These are phyloP conservation scores for Aureobasidium sp. DNA, from an alignment of 2,329 filamentous ascomycete species.

Conservation along the genomic window DNA sequence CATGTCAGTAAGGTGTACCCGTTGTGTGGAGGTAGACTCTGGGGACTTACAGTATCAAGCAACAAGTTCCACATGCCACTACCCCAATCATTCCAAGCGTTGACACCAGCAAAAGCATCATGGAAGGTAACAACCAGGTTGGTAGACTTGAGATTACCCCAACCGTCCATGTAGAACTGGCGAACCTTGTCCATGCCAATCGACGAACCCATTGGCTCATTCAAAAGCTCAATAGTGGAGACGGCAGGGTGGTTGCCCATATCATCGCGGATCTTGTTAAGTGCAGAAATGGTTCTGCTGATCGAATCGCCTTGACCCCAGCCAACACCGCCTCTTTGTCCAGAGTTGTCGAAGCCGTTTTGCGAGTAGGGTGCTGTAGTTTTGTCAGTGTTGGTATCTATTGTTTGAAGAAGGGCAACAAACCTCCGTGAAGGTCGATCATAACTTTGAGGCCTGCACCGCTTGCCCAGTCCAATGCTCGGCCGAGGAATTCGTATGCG, in stretches of 20 bases:
- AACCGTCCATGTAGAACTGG: constrained; percentile 42
- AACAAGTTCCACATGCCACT: constrained; percentile 37
- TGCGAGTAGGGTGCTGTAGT: constrained; percentile 49
- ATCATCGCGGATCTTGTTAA: constrained; percentile 41
- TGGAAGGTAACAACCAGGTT: constrained; percentile 38
- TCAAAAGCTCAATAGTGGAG: constrained; percentile 39
- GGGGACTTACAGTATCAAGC: constrained; percentile 31
- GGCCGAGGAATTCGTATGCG: constrained; percentile 49
- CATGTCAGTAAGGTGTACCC: not conserved
- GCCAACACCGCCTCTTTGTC: constrained; percentile 39
- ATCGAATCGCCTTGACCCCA: constrained; percentile 39
- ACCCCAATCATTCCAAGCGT: constrained; percentile 37
- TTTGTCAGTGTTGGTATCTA: constrained; percentile 3
- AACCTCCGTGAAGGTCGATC: constrained; percentile 60
- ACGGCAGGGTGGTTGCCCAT: constrained; percentile 38
- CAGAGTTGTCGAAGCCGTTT: constrained; percentile 62
- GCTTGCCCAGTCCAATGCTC: constrained; percentile 52
- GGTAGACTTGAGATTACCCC: constrained; percentile 36
- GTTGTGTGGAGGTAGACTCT: too few species aligned
- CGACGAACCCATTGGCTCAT: constrained; percentile 38
- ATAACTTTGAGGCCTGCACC: constrained; percentile 53
- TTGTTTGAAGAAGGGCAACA: not conserved
- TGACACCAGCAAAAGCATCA: constrained; percentile 40
- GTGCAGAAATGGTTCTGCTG: constrained; percentile 32
- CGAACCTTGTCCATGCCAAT: constrained; percentile 36